A percentile compares a stretch with the other conserved stretches of the same genome.
Conservation (phyloP, 2,329 filamentous ascomycete genomes). For the Penicillium glabrum region DNA sequence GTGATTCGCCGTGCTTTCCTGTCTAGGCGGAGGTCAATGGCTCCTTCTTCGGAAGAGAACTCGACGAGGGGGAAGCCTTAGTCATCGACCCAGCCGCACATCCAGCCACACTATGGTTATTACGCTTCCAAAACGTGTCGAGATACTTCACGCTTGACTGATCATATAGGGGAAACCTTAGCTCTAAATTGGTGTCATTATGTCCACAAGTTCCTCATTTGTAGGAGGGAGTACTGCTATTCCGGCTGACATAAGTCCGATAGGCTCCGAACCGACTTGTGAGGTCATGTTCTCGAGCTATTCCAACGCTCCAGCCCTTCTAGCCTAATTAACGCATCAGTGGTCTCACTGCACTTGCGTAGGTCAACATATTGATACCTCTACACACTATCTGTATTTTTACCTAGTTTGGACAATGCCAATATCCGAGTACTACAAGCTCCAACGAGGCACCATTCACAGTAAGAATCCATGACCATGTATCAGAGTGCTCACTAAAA, state of each 20-base stretch:
- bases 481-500: background rate
- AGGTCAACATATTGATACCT: background rate
- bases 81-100: slow-evolving; percentile 25
- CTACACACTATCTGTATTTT: background rate
- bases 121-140: background rate
- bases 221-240: background rate
- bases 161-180: background rate
- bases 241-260: background rate
- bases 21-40: slow-evolving; percentile 17
- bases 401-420: too few relatives aligned
- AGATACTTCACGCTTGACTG: background rate
- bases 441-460: background rate
- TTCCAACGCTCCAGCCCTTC: background rate
- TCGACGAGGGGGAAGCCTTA: slow-evolving; percentile 28
- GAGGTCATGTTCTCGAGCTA: background rate
- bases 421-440: too few relatives aligned
- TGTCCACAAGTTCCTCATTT: background rate
- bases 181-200: too few relatives aligned
- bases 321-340: background rate
- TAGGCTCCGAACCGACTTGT: background rate
- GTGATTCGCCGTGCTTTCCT: slow-evolving; percentile 3
- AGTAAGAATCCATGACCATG: background rate
- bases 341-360: background rate
- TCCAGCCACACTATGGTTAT: slow-evolving; percentile 7
- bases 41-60: slow-evolving; percentile 28